Evolutionary conservation across 257 asterid species (phyloP), one percentile per base, ranked within the genome.

Genomic region (Nicotiana tomentosiformis): DNA sequence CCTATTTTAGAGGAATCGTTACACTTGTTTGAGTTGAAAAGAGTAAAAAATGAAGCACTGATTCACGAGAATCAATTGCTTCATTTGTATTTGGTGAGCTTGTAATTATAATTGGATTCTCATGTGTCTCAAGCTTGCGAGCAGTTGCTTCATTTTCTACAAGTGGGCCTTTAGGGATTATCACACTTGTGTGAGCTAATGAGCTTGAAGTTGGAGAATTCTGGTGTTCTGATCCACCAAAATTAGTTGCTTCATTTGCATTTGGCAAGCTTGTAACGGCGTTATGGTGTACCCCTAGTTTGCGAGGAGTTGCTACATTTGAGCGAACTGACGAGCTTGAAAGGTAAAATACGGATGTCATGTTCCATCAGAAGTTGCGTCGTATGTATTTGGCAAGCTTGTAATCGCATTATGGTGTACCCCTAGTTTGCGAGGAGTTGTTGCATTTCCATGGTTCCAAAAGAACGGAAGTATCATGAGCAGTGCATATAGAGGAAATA

Each of bases 381-480:
- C 68, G 23, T 62, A 23, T 10, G 8, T 15, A 23, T n/a, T n/a
- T n/a, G 77, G 5, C 0, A 10, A 68, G 56, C 32, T 37, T 68
- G 77, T 69, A 37, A 69, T 2, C 5, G 10, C 17, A 2, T 67
- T 67, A 17, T 33, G 77, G 1, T 29, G 77, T 35, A 5, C 29
- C 1, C 77, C 53, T 17, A 26, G 4, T 26, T 11, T 26, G 68
- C 16, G 68, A 26, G 68, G 61, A 55, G 61, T 56, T 56, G 20
- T 56, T 56, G 61, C 61, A 56, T 56, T 68, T 68, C 17, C 55
- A 68, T 68, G 32, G 30, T 70, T 39, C 32, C 78, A 70, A 43
- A 69, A n/a, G n/a, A 70, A 35, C 43, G 78, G 2, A 43, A 70
- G 43, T 70, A 43, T 70, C n/a, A 43, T 11, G 78, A 70, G 5